Percentiles rank a stretch among this genome's conserved stretches.
Conservation (phyloP, 805 yeast species). For the Starmerella geochares region DNA sequence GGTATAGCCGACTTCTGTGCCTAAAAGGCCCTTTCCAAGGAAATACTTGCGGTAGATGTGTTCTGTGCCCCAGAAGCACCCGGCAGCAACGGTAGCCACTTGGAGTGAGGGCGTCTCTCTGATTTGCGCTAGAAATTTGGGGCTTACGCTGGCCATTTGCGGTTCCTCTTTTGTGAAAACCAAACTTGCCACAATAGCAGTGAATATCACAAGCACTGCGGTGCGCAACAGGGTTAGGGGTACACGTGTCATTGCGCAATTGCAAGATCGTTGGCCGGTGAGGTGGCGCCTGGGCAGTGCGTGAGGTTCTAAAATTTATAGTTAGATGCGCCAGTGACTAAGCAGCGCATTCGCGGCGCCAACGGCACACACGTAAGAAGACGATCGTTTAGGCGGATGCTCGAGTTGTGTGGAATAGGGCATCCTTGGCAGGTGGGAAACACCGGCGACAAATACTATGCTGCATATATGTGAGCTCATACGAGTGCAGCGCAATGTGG, state of each 20-base stretch:
- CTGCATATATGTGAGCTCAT: too few relatives aligned
- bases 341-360: neutral
- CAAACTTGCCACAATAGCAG: conserved; percentile 1
- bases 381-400: conserved; percentile 1
- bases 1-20: conserved; percentile 79
- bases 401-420: too few relatives aligned
- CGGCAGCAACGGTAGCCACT: conserved; percentile 46
- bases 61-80: conserved; percentile 53
- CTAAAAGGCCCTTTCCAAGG: conserved; percentile 53
- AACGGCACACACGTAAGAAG: neutral
- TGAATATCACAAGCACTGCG: neutral
- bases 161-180: neutral
- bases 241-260: conserved; percentile 3
- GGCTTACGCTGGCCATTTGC: neutral
- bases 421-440: too few relatives aligned
- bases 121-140: conserved; percentile 12
- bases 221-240: neutral
- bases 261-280: neutral
- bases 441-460: too few relatives aligned
- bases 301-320: neutral
- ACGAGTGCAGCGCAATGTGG: too few relatives aligned
- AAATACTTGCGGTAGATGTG: conserved; percentile 66
- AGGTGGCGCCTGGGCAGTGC: neutral
- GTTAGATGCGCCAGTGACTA: neutral
- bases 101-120: conserved; percentile 10